phyloP scores from a whole-genome alignment of 2,329 filamentous ascomycete species.

The Xylaria sp. region DNA sequence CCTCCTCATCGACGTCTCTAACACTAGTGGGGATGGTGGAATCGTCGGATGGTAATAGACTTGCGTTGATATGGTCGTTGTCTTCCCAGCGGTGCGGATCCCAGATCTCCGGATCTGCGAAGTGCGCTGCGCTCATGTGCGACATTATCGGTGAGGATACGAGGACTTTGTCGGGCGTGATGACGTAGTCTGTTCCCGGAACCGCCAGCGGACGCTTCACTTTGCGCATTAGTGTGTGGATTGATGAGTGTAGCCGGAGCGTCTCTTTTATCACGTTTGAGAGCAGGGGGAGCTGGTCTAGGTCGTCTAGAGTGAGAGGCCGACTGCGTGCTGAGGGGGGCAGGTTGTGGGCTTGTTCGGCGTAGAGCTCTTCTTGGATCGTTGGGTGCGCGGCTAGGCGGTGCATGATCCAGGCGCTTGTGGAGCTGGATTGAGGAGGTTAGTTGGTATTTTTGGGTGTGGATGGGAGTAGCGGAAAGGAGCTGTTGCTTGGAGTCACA shows the following conservation, averaged over 20 bases:
- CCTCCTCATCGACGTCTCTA: no score
- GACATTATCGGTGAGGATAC: slow-evolving; percentile 58
- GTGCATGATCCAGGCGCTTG: slow-evolving; percentile 73
- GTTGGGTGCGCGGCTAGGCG: slow-evolving; percentile 77
- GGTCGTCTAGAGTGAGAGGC: slow-evolving; percentile 66
- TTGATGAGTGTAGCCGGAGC: slow-evolving; percentile 76
- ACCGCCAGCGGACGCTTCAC: slow-evolving; percentile 75
- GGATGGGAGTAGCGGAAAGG: not conserved
- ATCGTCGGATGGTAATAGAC: no score
- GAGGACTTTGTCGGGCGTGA: slow-evolving; percentile 62
- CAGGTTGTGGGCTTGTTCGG: slow-evolving; percentile 70
- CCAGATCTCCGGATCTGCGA: slow-evolving; percentile 68
- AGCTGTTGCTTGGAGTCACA: no score
- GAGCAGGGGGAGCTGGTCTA: slow-evolving; percentile 70
- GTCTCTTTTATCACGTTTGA: slow-evolving; percentile 77
- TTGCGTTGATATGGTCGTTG: slow-evolving; percentile 17
- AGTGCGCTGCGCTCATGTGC: slow-evolving; percentile 66
- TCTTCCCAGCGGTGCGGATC: slow-evolving; percentile 72
- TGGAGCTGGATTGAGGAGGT: not conserved
- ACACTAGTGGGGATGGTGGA: no score
- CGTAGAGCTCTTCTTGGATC: slow-evolving; percentile 75
- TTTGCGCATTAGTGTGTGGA: slow-evolving; percentile 78
- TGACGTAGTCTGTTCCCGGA: slow-evolving; percentile 64
- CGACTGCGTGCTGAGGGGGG: slow-evolving; percentile 51
- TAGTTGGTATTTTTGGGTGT: not conserved